Conservation (phyloP, 768 basidiomycete genomes). For the Scleroderma citrinum region DNA sequence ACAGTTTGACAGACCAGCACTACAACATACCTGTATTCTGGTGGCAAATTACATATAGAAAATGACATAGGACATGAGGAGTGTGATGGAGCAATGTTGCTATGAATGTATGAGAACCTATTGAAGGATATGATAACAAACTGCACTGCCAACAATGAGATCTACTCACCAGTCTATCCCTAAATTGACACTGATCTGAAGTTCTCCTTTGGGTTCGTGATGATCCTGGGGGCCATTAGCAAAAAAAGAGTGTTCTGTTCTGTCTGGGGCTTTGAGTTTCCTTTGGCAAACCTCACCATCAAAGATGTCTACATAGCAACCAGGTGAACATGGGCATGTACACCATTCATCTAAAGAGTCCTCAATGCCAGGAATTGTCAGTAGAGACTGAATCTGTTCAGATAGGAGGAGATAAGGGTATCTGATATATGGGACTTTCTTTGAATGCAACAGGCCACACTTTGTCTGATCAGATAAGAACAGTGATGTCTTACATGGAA, state of each 20-base stretch:
- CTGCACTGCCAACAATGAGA: no score
- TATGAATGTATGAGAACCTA: constrained; percentile 33
- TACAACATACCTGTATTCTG: constrained; percentile 18
- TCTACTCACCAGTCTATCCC: constrained; percentile 29
- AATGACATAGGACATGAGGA: constrained; percentile 31
- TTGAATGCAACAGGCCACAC: not conserved
- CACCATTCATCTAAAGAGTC: not conserved
- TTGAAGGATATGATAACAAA: no score
- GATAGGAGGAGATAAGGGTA: not conserved
- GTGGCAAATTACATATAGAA: constrained; percentile 26
- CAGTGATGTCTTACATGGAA: not conserved
- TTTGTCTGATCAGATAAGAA: not conserved
- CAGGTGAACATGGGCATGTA: not conserved
- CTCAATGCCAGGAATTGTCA: constrained; percentile 2
- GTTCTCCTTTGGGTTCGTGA: constrained; percentile 15
- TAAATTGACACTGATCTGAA: constrained; percentile 24
- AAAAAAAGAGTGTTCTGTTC: constrained; percentile 27
- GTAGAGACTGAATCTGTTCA: not conserved
- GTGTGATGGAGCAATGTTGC: constrained; percentile 32
- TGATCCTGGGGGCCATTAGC: constrained; percentile 3
- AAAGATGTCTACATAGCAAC: not conserved
- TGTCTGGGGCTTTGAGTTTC: not conserved
- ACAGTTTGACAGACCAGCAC: no score
- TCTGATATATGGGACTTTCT: not conserved
- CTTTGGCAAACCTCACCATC: not conserved